A percentile compares a stretch with the other conserved stretches of the same genome.
These are phyloP conservation scores for Rhynchospora breviuscula DNA, from an alignment of 176 grass and related monocot species.

Conservation along the genomic window DNA sequence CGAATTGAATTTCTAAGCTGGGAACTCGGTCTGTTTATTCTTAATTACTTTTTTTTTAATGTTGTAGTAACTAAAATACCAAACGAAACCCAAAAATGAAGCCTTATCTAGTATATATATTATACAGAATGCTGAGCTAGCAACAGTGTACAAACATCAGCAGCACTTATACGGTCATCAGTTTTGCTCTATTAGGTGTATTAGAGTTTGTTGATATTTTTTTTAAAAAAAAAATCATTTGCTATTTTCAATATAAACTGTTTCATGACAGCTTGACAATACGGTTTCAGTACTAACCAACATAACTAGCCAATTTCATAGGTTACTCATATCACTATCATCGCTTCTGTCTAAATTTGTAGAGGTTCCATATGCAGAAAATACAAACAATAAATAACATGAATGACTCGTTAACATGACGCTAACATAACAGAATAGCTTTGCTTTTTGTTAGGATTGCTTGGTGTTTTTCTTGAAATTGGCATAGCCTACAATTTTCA, in stretches of 20 bases:
- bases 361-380: no score
- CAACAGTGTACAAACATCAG: neutral
- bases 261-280: neutral
- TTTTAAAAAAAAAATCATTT: neutral
- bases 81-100: neutral
- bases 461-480: neutral
- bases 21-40: no score
- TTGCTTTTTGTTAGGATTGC: neutral
- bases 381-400: no score
- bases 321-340: neutral
- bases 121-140: neutral
- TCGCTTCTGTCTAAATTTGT: no score
- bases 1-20: no score
- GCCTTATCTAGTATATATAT: neutral
- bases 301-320: neutral
- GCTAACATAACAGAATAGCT: neutral
- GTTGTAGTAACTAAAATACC: no score
- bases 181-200: no score
- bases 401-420: no score
- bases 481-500: no score
- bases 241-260: neutral
- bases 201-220: no score
- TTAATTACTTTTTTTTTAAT: no score
- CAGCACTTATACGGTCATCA: neutral
- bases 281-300: neutral